Base-by-base conservation (phyloP, 768 basidiomycete species). In the Xanthoconium stramineum region DNA sequence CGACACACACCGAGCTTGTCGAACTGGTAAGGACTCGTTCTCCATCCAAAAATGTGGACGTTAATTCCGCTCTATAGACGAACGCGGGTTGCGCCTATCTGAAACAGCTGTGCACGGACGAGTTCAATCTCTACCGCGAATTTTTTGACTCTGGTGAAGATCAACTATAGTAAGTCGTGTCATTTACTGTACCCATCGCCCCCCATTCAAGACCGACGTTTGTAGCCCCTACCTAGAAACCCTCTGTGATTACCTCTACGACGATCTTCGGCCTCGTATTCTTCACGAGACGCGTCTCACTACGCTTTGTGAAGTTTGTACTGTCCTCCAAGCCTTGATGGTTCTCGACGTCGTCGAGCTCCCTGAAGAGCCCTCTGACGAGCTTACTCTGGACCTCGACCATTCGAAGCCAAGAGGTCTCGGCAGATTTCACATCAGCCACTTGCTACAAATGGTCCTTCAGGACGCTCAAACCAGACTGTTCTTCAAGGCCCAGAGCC, bases 401-500 rank as follows among this genome's bases (percentile, higher is more conserved):
- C 62, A 68, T 38, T 62, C 64, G 24, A 68, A 70, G 40, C 59
- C 65, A 45, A 67, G 69, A 61, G 80, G 81, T 4, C 75, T 87
- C 5, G 78, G 79, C 19, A 76, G 79, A 48, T 74, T 98, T 46
- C 90, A 95, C 60, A 91, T 92, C 62, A 85, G 85, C 53, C 82
- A 87, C 43, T 74, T 98, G 3, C 74, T 98, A 46, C 83, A 88
- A 66, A 92, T 94, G 85, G 87, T 98, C 0, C 72, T 98, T 29
- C 95, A 98, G 69, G 96, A 98, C 67, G 94, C 95, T 1, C 96
- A 98, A 76, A 98, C 97, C 13, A 75, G 94, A 52, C 71, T 98
- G 45, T 94, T 98, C 64, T 98, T 98, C 81, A 90, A 97, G 69
- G 95, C 95, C 7, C 95, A 98, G 72, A 83, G 91, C 2, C 80